Base-by-base conservation (phyloP, 768 basidiomycete genomes). In the Amanita subjunquillea region DNA sequence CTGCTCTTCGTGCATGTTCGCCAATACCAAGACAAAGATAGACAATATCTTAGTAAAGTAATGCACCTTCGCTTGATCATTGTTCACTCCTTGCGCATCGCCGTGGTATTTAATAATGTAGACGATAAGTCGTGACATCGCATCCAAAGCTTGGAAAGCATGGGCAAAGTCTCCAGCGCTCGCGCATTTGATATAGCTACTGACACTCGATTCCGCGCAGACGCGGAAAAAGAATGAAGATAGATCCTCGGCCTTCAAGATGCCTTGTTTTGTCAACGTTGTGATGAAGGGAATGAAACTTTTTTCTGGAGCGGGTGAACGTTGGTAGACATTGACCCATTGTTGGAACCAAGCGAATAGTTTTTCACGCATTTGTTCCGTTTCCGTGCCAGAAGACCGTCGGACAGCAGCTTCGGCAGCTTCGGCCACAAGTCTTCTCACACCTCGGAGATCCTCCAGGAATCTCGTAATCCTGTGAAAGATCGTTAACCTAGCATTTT, bases 21-120 rank as follows among this genome's bases (percentile, higher is more conserved):
- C 92, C 53, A 99, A 72, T 8, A 97, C 93, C 54, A 98, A 82
- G 27, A 98, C 91, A 65, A 96, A 88, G 67, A 98, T 98, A 10
- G 95, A 95, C 54, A 99, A 70, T 54, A 98, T 97, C 72, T 97
- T 98, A 49, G 91, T 92, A 60, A 96, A 73, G 69, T 97, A 98
- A 65, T 95, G 90, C 10, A 94, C 90, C 66, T 96, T 96, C 15
- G 93, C 91, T 60, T 91, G 87, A 59, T 95, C 93, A 60, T 91
- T 91, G 68, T 93, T 90, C 54, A 90, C 76, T 8, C 90, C 92
- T 10, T 87, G 83, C 25, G 93, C 90, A 69, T 99, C 96, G 9
- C 94, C 96, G 59, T 98, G 95, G 66, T 98, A 97, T 73, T 98
- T 98, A 80, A 98, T 93, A 70, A 99, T 94, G 68, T 96, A 92